Conservation (phyloP, 192 early-diverging fungal genomes). For the Backusella sp. region DNA sequence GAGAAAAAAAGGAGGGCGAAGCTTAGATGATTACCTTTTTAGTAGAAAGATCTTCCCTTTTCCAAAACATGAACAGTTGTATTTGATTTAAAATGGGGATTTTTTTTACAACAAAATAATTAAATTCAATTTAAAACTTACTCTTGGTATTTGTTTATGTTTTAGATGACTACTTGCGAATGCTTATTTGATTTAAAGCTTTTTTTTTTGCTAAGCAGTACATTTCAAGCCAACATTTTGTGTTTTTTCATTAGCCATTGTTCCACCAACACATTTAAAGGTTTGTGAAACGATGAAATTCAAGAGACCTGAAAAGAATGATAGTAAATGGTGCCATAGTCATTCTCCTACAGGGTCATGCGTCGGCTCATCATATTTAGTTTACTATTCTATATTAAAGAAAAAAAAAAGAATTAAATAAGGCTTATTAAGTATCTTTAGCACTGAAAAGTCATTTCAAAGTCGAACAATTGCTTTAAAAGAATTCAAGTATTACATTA, state of each 20-base stretch:
- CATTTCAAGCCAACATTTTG: not conserved
- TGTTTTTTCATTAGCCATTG: not conserved
- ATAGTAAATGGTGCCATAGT: not conserved
- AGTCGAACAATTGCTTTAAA: not conserved
- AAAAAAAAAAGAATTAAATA: not conserved
- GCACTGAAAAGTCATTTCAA: not conserved
- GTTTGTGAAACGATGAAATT: not conserved
- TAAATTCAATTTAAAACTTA: not conserved
- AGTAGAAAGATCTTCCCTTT: not conserved
- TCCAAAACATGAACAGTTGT: not conserved
- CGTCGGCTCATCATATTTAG: not conserved
- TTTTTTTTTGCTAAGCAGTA: not conserved
- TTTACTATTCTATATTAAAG: not conserved
- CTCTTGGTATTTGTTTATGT: not conserved
- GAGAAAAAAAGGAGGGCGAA: not conserved
- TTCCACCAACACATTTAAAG: not conserved
- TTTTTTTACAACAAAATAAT: not conserved
- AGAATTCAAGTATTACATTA: not conserved
- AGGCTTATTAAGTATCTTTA: not conserved
- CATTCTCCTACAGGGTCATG: not conserved
- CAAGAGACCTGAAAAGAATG: not conserved
- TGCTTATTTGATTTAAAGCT: not conserved
- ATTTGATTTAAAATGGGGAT: not conserved
- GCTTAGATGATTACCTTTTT: not conserved
- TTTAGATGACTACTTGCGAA: not conserved